phyloP scores from a whole-genome alignment of 2,329 filamentous ascomycete species.

The Diaporthe sp. region DNA sequence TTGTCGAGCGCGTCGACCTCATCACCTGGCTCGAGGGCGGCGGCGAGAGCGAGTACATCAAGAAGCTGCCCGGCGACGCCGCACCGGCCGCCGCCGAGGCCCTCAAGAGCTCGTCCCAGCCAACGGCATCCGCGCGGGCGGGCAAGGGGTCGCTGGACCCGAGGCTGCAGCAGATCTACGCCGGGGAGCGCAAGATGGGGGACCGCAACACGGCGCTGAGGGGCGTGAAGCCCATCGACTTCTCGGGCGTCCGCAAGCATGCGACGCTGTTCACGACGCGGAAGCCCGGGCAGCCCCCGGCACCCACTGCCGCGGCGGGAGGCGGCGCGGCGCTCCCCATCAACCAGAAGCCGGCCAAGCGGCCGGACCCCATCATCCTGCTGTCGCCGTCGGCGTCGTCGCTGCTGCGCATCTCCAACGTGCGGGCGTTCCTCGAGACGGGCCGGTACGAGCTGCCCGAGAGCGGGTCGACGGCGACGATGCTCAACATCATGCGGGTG shows the following conservation, averaged over 20 bases:
- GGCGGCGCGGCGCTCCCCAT: slow-evolving; percentile 61
- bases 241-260: slow-evolving; percentile 91
- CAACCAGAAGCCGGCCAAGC: slow-evolving; percentile 67
- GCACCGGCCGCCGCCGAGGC: slow-evolving; percentile 55
- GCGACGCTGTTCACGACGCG: slow-evolving; percentile 82
- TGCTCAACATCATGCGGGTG: slow-evolving; percentile 86
- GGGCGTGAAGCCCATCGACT: slow-evolving; percentile 93
- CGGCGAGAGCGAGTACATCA: slow-evolving; percentile 93
- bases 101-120: slow-evolving; percentile 53
- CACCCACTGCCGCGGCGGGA: slow-evolving; percentile 55
- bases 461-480: slow-evolving; percentile 78
- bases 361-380: slow-evolving; percentile 90
- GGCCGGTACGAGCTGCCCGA: slow-evolving; percentile 86
- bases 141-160: slow-evolving; percentile 82
- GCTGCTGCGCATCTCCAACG: slow-evolving; percentile 94
- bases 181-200: slow-evolving; percentile 90
- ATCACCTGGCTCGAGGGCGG: slow-evolving; percentile 95
- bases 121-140: slow-evolving; percentile 62
- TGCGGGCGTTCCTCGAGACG: slow-evolving; percentile 91
- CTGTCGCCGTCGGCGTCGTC: slow-evolving; percentile 96
- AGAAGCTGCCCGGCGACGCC: slow-evolving; percentile 79
- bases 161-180: slow-evolving; percentile 88
- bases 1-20: slow-evolving; percentile 91
- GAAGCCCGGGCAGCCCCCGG: slow-evolving; percentile 54
- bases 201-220: slow-evolving; percentile 91